Conservation (phyloP, 148 eudicot genomes). For the Camellia lanceoleosa region DNA sequence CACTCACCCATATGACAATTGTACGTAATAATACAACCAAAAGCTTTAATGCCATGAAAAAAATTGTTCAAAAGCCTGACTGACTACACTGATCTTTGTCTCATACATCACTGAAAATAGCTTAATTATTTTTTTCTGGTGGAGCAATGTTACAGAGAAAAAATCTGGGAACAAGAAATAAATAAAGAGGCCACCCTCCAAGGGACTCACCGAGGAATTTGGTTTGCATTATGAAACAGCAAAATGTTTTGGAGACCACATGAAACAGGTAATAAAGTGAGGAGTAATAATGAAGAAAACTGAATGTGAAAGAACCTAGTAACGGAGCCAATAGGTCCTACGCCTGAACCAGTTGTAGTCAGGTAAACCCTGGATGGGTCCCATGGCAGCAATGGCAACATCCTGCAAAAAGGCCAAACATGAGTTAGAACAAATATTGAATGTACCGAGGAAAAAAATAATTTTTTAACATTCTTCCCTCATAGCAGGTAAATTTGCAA, state of each 20-base stretch:
- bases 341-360: constrained; percentile 99
- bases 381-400: constrained; percentile 71
- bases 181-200: background rate
- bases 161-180: background rate
- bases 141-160: background rate
- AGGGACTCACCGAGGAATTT: background rate
- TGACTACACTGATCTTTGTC: background rate
- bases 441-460: background rate
- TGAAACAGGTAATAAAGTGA: background rate
- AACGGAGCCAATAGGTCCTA: constrained; percentile 80
- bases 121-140: constrained; percentile 19
- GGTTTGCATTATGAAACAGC: background rate
- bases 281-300: background rate
- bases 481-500: background rate
- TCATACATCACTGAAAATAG: constrained; percentile 11
- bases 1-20: no score
- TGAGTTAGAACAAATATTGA: background rate
- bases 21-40: no score
- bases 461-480: background rate
- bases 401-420: constrained; percentile 40
- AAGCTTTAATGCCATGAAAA: background rate
- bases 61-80: background rate
- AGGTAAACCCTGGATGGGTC: constrained; percentile 71
- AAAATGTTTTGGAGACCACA: background rate
- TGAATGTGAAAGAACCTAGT: constrained; percentile 37